Evolutionary conservation across 495 filamentous ascomycete genomes (phyloP), one percentile per base, ranked within the genome.

Genomic region (Parmelia sp.): DNA sequence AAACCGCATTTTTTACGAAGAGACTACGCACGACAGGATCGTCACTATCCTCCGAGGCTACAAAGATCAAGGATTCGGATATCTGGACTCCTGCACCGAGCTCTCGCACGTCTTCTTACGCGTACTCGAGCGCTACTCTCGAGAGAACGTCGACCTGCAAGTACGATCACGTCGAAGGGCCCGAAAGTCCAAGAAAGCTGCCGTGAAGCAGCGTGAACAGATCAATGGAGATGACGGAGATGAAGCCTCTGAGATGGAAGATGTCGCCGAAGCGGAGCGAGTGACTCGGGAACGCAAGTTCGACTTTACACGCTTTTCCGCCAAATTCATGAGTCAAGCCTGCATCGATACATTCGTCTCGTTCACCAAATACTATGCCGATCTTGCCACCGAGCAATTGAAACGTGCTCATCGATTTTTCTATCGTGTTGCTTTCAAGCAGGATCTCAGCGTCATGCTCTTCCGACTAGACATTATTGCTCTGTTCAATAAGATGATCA

Each of bases 1-100:
- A 60, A 94, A 88, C 69, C 90, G 95, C 36, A 90, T 99, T 2
- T 99, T 99, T 73, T 97, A 99, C 76, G 95, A 99, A 74, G 92
- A 97, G 70, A 86, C 88, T 0, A 97, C 92, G 0, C 90, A 97
- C 70, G 93, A 97, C 65, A 80, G 90, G 10, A 83, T 97, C 27
- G 78, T 94, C 31, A 81, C 85, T 51, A 89, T 96, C 39, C 78
- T 90, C 0, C 81, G 90, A 66, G 84, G 84, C 23, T 97, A 92
- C 74, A 96, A 93, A 67, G 90, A 93, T 60, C 95, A 97, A 75
- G 90, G 91, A 0, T 95, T 97, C 67, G 90, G 90, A 45, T 97
- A 96, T 65, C 80, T 99, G 11, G 90, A 99, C 76, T 88, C 93
- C 25, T 88, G 85, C 67, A 99, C 94, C 17, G 92, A 99, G 70